Evolutionary conservation across 2,329 filamentous ascomycete species (phyloP).

Genomic region (Botrytis byssoidea): DNA sequence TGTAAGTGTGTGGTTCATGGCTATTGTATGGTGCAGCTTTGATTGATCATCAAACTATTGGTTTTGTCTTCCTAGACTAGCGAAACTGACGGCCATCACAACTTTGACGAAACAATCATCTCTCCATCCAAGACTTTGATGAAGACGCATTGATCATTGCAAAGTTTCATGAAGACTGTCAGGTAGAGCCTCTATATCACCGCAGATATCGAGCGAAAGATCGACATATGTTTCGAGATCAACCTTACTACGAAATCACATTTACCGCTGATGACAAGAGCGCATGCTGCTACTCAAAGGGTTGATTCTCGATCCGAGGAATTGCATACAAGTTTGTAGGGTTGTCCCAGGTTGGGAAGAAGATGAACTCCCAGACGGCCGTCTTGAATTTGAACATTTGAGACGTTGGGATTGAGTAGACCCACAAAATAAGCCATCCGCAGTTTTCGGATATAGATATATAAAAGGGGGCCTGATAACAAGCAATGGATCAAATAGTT

Average conservation of each 20-base stretch:
- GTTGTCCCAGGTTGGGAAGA: neutral
- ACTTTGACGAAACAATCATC: no score
- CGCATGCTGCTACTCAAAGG: neutral
- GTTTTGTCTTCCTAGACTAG: no score
- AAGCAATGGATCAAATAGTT: neutral
- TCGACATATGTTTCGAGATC: neutral
- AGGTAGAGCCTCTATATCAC: no score
- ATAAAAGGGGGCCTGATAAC: neutral
- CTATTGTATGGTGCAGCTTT: neutral
- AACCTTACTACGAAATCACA: neutral
- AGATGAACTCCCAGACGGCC: neutral
- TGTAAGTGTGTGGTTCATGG: conserved; percentile 1
- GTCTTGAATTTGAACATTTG: neutral
- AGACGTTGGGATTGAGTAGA: neutral
- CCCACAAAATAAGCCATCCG: neutral
- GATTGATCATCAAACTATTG: neutral
- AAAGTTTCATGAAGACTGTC: neutral
- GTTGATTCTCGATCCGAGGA: neutral
- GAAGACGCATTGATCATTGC: no score
- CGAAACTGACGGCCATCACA: neutral
- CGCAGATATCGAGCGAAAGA: neutral
- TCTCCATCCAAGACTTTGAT: no score
- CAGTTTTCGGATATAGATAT: neutral
- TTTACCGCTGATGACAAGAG: no score
- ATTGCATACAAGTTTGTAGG: neutral